Evolutionary conservation across 2,329 filamentous ascomycete species (phyloP).

Genomic region (Neophaeococcomyces mojaviensis): DNA sequence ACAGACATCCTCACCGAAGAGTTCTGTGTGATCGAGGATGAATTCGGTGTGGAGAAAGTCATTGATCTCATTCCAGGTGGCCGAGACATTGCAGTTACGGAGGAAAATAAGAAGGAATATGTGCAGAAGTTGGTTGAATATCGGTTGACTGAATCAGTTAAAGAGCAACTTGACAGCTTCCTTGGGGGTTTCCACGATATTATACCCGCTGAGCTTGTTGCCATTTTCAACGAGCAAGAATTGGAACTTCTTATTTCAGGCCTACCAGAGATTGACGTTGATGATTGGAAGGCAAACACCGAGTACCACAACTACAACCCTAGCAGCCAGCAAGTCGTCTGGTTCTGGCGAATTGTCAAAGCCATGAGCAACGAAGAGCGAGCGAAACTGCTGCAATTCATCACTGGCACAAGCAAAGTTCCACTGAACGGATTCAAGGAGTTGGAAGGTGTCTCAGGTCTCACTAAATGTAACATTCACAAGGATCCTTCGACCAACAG

Average conservation of each 20-base stretch:
- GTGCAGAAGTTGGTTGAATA: conserved; percentile 91
- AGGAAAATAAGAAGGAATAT: conserved; percentile 98
- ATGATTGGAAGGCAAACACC: conserved; percentile 98
- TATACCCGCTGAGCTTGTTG: conserved; percentile 84
- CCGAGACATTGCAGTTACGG: conserved; percentile 84
- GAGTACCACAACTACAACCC: conserved; percentile 97
- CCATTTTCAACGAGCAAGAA: conserved; percentile 98
- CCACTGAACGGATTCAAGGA: conserved; percentile 98
- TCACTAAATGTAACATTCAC: conserved; percentile 97
- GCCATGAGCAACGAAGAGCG: conserved; percentile 99
- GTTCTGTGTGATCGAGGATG: conserved; percentile 88
- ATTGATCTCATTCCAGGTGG: conserved; percentile 83
- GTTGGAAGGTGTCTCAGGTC: conserved; percentile 97
- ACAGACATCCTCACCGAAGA: conserved; percentile 96
- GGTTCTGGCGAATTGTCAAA: conserved; percentile 97
- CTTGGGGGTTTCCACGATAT: conserved; percentile 95
- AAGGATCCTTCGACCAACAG: conserved; percentile 67
- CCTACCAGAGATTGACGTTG: conserved; percentile 91
- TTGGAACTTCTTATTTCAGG: conserved; percentile 93
- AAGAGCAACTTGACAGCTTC: conserved; percentile 91
- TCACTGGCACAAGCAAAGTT: conserved; percentile 96
- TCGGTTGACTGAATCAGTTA: conserved; percentile 81
- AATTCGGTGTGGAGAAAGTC: conserved; percentile 80
- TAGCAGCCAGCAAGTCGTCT: conserved; percentile 93
- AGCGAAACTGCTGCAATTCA: conserved; percentile 93